A percentile compares a stretch with the other conserved stretches of the same genome.
Evolutionary conservation across 2,329 filamentous ascomycete genomes (phyloP).

Genomic region (Aquanectria penicillioides): DNA sequence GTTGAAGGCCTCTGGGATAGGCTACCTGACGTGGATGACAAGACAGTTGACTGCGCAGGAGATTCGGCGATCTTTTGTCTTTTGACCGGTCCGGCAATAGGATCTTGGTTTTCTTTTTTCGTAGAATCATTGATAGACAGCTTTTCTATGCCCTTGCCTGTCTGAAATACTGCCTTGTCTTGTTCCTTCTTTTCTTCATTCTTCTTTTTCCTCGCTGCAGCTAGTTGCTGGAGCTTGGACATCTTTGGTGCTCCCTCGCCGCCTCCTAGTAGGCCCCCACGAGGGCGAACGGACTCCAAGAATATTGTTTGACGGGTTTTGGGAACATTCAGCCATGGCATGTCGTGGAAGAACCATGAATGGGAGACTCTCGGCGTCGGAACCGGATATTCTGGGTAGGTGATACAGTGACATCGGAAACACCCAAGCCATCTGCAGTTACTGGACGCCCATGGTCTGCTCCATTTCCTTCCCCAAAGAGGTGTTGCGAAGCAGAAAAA

Average conservation of each 20-base stretch:
- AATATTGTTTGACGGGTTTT: conserved; percentile 72
- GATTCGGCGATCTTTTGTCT: conserved; percentile 32
- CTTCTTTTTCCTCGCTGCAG: conserved; percentile 87
- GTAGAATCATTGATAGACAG: conserved; percentile 44
- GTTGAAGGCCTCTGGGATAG: background rate
- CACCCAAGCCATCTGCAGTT: conserved; percentile 20
- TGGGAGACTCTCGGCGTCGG: conserved; percentile 36
- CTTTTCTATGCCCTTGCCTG: conserved; percentile 43
- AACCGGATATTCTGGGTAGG: conserved; percentile 23
- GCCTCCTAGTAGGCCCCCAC: conserved; percentile 81
- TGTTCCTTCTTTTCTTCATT: conserved; percentile 67
- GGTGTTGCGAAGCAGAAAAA: conserved; percentile 43
- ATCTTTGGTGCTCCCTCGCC: conserved; percentile 72
- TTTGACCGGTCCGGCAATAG: conserved; percentile 32
- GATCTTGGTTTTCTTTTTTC: conserved; percentile 42
- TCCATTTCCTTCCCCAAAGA: conserved; percentile 44
- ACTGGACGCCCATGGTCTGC: conserved; percentile 42
- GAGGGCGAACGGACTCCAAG: conserved; percentile 63
- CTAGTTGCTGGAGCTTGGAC: conserved; percentile 91
- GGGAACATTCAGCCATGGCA: conserved; percentile 85
- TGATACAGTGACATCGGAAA: conserved; percentile 1
- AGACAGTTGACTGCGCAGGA: conserved; percentile 1
- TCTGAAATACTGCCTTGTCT: conserved; percentile 34
- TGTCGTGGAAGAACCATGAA: conserved; percentile 79
- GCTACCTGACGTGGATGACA: background rate